Evolutionary conservation across 148 eudicot species (phyloP).

Genomic region (Chenopodium quinoa): DNA sequence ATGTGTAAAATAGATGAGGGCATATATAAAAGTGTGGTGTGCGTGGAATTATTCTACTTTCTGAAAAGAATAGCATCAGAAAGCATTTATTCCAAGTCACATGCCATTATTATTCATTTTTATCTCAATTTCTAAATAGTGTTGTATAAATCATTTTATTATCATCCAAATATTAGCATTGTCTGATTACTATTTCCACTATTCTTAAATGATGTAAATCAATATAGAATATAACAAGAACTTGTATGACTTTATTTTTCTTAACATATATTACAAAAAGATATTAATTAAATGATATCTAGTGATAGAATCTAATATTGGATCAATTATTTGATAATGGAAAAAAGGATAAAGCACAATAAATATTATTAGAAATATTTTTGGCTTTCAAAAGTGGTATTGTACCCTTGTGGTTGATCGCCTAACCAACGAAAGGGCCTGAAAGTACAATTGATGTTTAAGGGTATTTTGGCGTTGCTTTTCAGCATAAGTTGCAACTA

Average conservation of each 20-base stretch:
- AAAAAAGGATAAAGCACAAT: background rate
- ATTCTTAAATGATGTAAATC: no score
- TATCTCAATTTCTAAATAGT: background rate
- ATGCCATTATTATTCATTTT: slow-evolving; percentile 5
- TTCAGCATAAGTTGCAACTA: background rate
- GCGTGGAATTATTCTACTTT: background rate
- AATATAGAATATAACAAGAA: no score
- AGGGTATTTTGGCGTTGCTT: background rate
- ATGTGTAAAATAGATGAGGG: background rate
- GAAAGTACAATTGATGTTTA: background rate
- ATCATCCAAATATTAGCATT: background rate
- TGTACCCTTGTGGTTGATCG: background rate
- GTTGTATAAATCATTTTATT: background rate
- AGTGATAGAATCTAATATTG: no score
- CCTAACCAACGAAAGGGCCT: slow-evolving; percentile 6
- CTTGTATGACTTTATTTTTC: no score
- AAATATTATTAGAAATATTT: background rate
- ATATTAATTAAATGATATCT: no score
- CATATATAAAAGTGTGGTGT: background rate
- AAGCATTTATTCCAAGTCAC: slow-evolving; percentile 13
- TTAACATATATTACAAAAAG: no score
- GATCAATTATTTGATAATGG: no score
- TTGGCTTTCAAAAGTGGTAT: background rate
- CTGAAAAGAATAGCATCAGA: slow-evolving; percentile 5
- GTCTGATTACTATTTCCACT: background rate